Evolutionary conservation across 208 protist species (phyloP), one percentile per base, ranked within the genome.

Genomic region (Trypanosoma platydactyli): DNA sequence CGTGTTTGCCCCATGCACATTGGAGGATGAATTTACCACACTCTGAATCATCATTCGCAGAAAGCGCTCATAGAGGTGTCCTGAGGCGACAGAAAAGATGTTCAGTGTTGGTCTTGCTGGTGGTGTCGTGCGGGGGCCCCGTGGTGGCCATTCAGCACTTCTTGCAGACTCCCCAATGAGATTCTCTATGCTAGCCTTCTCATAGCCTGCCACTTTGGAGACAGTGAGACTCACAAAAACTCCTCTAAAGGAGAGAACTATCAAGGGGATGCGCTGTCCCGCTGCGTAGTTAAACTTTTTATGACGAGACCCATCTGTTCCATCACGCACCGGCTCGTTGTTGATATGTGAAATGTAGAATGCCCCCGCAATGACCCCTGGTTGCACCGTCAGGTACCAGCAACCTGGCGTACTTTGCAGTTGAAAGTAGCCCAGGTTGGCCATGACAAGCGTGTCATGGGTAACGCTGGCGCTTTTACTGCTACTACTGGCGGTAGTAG

Each of bases 21-120:
- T 78, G 0, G 91, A 94, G 13, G 83, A 90, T 25, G 97, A 80
- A n/a, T 89, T 84, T 58, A 97, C 76, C 7, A 99, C 98, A 41
- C 82, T 97, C 60, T 97, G 77, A 84, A 99, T 99, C 98, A 99
- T 99, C 80, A 99, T 99, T 54, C 95, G 92, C 18, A 99, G 68
- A 61, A 99, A 99, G 20, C 99, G 90, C 76, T 99, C 99, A 84
- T 99, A 99, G 44, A 99, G 83, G 68, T 98, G 96, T 1, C 98
- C 98, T 5, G 91, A 98, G 3, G 98, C 98, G 7, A 99, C 81
- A 6, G 96, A 98, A 77, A 99, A 99, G 35, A 99, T 87, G 80
- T 99, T 94, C 25, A 99, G 92, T 0, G 96, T 98, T n/a, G 96
- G 86, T 11, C 46, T 65, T 41, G n/a, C 41, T 7, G 80, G 86